Base-by-base conservation (phyloP, 2,329 filamentous ascomycete genomes). In the Tolypocladium amazonense region DNA sequence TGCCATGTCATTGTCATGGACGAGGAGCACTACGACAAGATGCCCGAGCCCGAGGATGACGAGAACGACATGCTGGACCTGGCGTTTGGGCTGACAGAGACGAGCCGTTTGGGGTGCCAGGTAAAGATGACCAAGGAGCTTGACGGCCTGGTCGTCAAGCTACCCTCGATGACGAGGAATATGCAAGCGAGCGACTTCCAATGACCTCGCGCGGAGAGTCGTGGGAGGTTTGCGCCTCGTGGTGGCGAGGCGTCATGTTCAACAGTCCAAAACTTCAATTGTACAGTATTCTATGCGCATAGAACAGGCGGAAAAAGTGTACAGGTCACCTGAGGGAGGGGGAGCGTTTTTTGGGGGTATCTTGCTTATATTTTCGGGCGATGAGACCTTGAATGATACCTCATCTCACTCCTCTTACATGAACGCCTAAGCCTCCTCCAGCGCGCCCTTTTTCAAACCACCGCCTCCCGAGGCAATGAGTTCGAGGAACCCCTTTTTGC, bases 131-230 rank as follows among this genome's bases (percentile, higher is more conserved):
- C 79, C 61, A 92, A 91, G 74, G 91, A 95, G 66, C 75, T 97
- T 64, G 89, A 97, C 71, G 94, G 94, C 0, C 64, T 99, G 68
- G 84, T 86, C 54, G 91, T 99, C 38, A 89, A 85, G 73, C 76
- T 99, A 69, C 94, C 94, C 15, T 86, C 86, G 43, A 97, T 97
- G 92, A 97, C 94, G 65, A 83, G 94, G 73, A 99, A 99, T 71
- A 70, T 99, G 75, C 94, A 99, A 77, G 90, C 91, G 18, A 96
- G 90, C 73, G 94, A 99, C 76, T 99, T 99, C 68, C 78, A 80
- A 67, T 57, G 23, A 61, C 52, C 30, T 14, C 15, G 30, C 50
- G 30, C 20, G 30, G 50, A 15, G 30, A 35, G 18, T n/a, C 50
- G 30, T 23, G 30, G 50, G 20, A 23, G 30, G 50, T 37, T 23